These are phyloP conservation scores for Fraxinus sp. DNA, from an alignment of 305 asterid genomes.

Conservation along the genomic window DNA sequence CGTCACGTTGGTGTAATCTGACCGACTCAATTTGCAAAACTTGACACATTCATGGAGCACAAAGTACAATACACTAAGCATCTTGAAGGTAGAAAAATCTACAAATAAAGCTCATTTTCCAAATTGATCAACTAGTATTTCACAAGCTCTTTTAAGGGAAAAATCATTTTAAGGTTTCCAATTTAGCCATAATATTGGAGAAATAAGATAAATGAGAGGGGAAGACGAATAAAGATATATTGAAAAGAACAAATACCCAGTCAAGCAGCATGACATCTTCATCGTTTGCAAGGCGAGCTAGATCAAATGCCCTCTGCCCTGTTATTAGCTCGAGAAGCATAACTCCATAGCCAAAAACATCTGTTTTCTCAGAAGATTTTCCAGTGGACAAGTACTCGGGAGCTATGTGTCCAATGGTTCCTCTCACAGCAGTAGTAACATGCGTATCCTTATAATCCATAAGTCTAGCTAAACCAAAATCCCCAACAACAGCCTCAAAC, in stretches of 20 bases:
- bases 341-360: constrained; percentile 64
- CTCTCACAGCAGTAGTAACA: constrained; percentile 64
- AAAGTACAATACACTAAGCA: background rate
- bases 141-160: background rate
- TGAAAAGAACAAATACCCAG: constrained; percentile 39
- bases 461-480: constrained; percentile 62
- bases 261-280: constrained; percentile 70
- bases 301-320: constrained; percentile 64
- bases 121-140: background rate
- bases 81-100: background rate
- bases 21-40: background rate
- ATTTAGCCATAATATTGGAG: background rate
- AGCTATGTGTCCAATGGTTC: constrained; percentile 66
- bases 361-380: constrained; percentile 66
- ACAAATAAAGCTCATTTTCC: background rate
- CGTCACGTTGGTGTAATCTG: background rate
- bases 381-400: constrained; percentile 68
- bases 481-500: constrained; percentile 68
- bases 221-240: background rate
- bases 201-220: background rate
- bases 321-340: constrained; percentile 72
- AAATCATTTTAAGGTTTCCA: background rate
- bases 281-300: constrained; percentile 67
- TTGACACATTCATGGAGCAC: background rate
- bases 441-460: constrained; percentile 70